These are phyloP conservation scores for Psilocybe azurescens DNA, from an alignment of 768 basidiomycete species.

Conservation along the genomic window DNA sequence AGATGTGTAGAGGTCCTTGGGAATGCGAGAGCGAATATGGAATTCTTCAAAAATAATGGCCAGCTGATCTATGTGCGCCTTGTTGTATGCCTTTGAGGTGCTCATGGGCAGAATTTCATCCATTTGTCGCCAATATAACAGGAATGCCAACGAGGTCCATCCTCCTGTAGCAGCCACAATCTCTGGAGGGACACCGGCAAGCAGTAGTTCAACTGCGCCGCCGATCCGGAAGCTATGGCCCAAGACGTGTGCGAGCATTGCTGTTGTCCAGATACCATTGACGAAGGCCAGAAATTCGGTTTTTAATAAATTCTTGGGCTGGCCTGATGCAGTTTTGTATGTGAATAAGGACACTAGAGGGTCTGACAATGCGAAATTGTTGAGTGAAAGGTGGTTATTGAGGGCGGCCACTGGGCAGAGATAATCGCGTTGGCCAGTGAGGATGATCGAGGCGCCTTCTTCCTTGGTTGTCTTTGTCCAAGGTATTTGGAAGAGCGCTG, in stretches of 20 bases:
- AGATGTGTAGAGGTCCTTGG: neutral
- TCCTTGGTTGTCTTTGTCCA: constrained; percentile 36
- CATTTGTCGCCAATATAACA: constrained; percentile 32
- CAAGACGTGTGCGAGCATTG: constrained; percentile 7
- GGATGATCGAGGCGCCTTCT: constrained; percentile 13
- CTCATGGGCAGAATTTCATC: constrained; percentile 25
- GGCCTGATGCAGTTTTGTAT: constrained; percentile 1
- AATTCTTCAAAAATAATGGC: constrained; percentile 20
- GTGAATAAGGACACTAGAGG: constrained; percentile 16
- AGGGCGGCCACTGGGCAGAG: constrained; percentile 15
- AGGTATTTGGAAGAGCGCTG: constrained; percentile 29
- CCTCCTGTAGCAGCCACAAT: constrained; percentile 31
- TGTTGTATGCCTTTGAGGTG: constrained; percentile 21
- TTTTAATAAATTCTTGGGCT: constrained; percentile 8
- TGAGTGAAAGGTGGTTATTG: constrained; percentile 11
- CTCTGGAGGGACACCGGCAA: constrained; percentile 29
- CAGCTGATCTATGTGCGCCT: constrained; percentile 6
- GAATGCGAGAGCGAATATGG: constrained; percentile 5
- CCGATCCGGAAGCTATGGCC: constrained; percentile 38
- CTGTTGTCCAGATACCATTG: constrained; percentile 11
- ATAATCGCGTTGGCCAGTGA: constrained; percentile 13
- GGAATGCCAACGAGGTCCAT: constrained; percentile 37
- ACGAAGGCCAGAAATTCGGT: constrained; percentile 13
- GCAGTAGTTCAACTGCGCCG: constrained; percentile 30
- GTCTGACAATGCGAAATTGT: neutral